Conservation (phyloP, 148 eudicot genomes). For the Tetragonia tetragonoides region DNA sequence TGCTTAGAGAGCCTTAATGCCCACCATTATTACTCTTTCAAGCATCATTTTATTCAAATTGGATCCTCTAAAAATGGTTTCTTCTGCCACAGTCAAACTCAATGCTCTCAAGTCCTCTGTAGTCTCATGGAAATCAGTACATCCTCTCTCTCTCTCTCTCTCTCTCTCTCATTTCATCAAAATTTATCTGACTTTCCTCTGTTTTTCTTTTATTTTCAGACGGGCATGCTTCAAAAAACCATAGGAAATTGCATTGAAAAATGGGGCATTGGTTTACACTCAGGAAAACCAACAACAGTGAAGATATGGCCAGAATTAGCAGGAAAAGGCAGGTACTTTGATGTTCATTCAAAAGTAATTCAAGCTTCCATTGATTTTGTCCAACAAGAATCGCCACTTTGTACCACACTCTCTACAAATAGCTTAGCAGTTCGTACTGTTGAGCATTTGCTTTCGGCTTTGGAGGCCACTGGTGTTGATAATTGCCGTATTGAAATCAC, state of each 20-base stretch:
- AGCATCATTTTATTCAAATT: not conserved
- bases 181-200: not conserved
- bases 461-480: conserved; percentile 83
- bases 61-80: conserved; percentile 20
- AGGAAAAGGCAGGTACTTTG: conserved; percentile 62
- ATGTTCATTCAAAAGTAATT: conserved; percentile 35
- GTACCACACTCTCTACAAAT: conserved; percentile 57
- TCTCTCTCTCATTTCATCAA: not conserved
- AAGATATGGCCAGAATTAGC: conserved; percentile 64
- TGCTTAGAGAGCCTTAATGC: no score
- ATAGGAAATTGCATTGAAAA: conserved; percentile 46
- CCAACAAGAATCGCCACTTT: conserved; percentile 52
- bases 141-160: conserved; percentile 17
- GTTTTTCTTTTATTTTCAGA: conserved; percentile 35
- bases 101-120: conserved; percentile 43
- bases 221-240: conserved; percentile 72
- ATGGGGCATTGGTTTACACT: conserved; percentile 68
- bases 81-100: conserved; percentile 16
- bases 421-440: conserved; percentile 63
- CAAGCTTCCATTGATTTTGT: conserved; percentile 56
- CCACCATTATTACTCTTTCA: no score
- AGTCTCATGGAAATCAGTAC: conserved; percentile 75
- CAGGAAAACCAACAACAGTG: conserved; percentile 51
- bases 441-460: conserved; percentile 87
- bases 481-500: conserved; percentile 64